These are phyloP conservation scores for Solanum bulbocastanum DNA, from an alignment of 257 asterid genomes.

Conservation along the genomic window DNA sequence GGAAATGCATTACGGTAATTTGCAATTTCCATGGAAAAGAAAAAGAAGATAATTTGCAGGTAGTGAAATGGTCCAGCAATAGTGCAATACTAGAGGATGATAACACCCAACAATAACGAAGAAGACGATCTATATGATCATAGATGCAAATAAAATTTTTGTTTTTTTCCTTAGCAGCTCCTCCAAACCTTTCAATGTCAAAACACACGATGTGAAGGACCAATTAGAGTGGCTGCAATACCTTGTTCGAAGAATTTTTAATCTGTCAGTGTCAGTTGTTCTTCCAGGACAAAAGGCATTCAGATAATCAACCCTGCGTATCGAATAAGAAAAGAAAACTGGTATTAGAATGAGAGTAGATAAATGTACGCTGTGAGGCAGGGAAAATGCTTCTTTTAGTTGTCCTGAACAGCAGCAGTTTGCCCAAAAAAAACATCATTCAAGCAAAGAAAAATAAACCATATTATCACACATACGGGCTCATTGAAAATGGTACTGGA, in stretches of 20 bases:
- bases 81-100: not conserved
- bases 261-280: constrained; percentile 18
- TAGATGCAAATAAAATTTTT: not conserved
- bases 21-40: not conserved
- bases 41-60: not conserved
- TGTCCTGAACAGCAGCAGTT: not conserved
- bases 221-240: constrained; percentile 8
- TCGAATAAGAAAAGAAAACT: constrained; percentile 7
- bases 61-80: not conserved
- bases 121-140: not conserved
- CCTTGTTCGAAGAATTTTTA: constrained; percentile 50
- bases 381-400: not conserved
- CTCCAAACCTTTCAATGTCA: not conserved
- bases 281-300: constrained; percentile 53
- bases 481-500: constrained; percentile 51
- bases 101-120: not conserved
- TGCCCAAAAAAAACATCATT: not conserved
- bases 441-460: not conserved
- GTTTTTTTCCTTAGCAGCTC: not conserved
- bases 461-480: constrained; percentile 38
- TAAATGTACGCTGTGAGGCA: not conserved
- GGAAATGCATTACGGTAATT: not conserved
- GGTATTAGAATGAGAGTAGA: not conserved
- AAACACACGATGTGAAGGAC: not conserved
- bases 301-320: constrained; percentile 58